Percentiles rank a stretch among this genome's conserved stretches.
phyloP scores from a whole-genome alignment of 306 rosid species.

The Medicago arabica region DNA sequence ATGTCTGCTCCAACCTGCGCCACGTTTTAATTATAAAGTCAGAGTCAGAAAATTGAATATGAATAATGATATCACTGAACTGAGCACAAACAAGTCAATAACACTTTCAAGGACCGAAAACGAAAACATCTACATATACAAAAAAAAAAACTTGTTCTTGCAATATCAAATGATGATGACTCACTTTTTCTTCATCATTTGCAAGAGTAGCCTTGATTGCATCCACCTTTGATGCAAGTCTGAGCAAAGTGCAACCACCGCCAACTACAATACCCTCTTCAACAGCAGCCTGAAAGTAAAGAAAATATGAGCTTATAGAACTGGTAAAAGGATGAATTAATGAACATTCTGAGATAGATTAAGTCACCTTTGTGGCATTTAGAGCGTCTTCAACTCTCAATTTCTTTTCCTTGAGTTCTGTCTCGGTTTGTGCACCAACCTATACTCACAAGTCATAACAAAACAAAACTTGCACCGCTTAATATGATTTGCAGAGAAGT shows the following conservation, averaged over 20 bases:
- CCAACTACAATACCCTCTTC: conserved; percentile 91
- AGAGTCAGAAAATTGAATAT: background rate
- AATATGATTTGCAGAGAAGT: background rate
- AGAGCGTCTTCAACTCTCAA: conserved; percentile 99
- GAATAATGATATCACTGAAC: background rate
- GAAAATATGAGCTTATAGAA: conserved; percentile 6
- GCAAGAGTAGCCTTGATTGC: conserved; percentile 14
- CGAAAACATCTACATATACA: background rate
- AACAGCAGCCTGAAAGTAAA: conserved; percentile 84
- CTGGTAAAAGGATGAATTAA: background rate
- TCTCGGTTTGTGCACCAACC: conserved; percentile 99
- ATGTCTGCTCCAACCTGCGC: conserved; percentile 96
- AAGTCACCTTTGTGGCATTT: conserved; percentile 90
- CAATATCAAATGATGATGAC: conserved; percentile 20
- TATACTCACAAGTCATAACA: conserved; percentile 40
- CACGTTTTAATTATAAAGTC: conserved; percentile 2
- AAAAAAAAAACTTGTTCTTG: background rate
- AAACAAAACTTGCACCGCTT: background rate
- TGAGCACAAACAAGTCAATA: background rate
- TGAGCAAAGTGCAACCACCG: conserved; percentile 30
- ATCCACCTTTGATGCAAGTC: conserved; percentile 27
- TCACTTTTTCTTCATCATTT: conserved; percentile 58
- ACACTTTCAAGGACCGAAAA: conserved; percentile 10
- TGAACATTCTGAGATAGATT: background rate
- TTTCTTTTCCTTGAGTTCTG: conserved; percentile 98